A percentile compares a stretch with the other conserved stretches of the same genome.
These are phyloP conservation scores for Dryas drummondii DNA, from an alignment of 306 rosid species.

Conservation along the genomic window DNA sequence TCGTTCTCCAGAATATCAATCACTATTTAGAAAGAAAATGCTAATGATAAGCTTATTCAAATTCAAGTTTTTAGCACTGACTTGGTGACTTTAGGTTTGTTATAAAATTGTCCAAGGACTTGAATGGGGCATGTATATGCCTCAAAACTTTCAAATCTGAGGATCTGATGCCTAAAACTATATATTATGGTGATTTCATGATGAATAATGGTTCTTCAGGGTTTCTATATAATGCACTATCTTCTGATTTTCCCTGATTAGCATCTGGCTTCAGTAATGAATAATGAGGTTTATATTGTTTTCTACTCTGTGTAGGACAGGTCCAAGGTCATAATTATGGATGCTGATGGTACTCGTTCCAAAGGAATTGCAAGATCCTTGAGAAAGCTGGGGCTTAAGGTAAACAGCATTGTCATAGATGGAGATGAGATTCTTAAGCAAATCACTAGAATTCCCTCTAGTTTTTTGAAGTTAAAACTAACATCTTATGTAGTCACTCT, in stretches of 20 bases:
- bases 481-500: too few species aligned
- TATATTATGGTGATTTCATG: background rate
- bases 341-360: constrained; percentile 78
- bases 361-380: constrained; percentile 90
- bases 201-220: constrained; percentile 5
- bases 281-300: constrained; percentile 43
- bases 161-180: background rate
- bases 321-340: constrained; percentile 86
- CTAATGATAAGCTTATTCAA: background rate
- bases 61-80: constrained; percentile 4
- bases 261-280: constrained; percentile 45
- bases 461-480: too few species aligned
- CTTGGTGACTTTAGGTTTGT: background rate
- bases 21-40: background rate
- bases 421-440: too few species aligned
- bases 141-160: background rate
- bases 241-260: constrained; percentile 15
- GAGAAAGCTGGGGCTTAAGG: constrained; percentile 84
- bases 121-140: too few species aligned
- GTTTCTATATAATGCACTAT: constrained; percentile 21
- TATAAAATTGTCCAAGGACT: background rate
- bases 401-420: constrained; percentile 28
- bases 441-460: too few species aligned
- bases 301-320: constrained; percentile 82
- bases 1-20: background rate